Conservation (phyloP, 2,329 filamentous ascomycete genomes). For the Emericellopsis atlantica region DNA sequence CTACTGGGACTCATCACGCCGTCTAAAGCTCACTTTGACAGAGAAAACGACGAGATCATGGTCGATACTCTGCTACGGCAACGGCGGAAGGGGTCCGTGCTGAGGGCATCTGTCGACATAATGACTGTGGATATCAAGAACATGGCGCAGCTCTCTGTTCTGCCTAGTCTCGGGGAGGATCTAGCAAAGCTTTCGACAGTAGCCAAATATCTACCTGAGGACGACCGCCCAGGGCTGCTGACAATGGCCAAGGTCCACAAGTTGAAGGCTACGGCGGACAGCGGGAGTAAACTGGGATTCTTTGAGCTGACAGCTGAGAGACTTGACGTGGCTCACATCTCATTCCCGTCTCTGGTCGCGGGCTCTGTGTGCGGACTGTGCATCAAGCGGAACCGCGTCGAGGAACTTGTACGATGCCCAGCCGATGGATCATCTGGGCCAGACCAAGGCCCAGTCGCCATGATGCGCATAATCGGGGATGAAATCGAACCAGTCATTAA, state of each 20-base stretch:
- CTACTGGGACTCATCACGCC: constrained; percentile 81
- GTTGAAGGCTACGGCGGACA: constrained; percentile 45
- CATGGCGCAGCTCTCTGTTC: constrained; percentile 49
- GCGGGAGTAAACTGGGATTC: constrained; percentile 58
- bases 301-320: constrained; percentile 46
- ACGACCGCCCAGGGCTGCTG: constrained; percentile 81
- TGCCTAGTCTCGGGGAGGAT: constrained; percentile 66
- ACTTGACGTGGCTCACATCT: constrained; percentile 68
- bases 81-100: constrained; percentile 70
- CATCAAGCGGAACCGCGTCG: constrained; percentile 50
- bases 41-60: constrained; percentile 85
- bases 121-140: constrained; percentile 51
- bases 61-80: constrained; percentile 83
- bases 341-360: constrained; percentile 70
- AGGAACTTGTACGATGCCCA: constrained; percentile 56
- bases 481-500: constrained; percentile 89
- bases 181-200: constrained; percentile 73
- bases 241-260: constrained; percentile 58
- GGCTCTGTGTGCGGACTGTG: constrained; percentile 55
- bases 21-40: constrained; percentile 76
- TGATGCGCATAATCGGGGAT: constrained; percentile 83
- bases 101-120: constrained; percentile 56
- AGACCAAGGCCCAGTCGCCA: constrained; percentile 44
- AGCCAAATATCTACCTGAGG: constrained; percentile 88
- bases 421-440: constrained; percentile 12